Base-by-base conservation (phyloP, 1,139 yeast genomes). In the Citeromyces siamensis region DNA sequence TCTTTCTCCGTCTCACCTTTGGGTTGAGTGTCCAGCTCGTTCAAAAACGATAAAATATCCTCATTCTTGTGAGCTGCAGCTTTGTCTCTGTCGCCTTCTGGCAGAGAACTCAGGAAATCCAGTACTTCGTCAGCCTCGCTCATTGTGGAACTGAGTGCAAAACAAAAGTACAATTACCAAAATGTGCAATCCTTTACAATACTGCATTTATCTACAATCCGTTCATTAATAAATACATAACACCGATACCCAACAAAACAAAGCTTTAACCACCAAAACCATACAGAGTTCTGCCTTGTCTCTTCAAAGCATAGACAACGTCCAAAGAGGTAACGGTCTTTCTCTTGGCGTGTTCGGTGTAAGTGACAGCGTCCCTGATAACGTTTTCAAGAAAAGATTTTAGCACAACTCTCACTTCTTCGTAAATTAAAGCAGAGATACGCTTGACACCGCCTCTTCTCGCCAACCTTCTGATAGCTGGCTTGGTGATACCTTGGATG, bases 401-500 rank as follows among this genome's bases (percentile, higher is more conserved):
- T 54, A 90, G 75, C 53, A 90, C 97, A 51, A 83, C 90, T 73
- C 98, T 85, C 58, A 93, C 95, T 75, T 88, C 96, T 71, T 90
- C 97, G 74, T 90, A 90, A 65, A 90, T 88, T 62, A 88, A 75
- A 61, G 95, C 97, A 49, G 97, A 88, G 58, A 90, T 90, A 82
- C 97, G 95, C 82, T 90, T 90, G 62, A 90, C 98, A 84, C 98
- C 98, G 72, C 98, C 98, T 84, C 98, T 86, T 80, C 98, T 88
- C 44, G 98, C 98, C 59, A 90, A 81, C 83, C 98, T 88, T 75
- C 98, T 86, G 64, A 90, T 90, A 59, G 98, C 98, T 63, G 98
- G 98, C 77, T 90, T 90, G 49, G 98, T 90, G 62, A 90, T 88
- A 75, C 98, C 98, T 73, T 88, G 97, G 53, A 90, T 88, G 88